These are phyloP conservation scores for Myotisia sp. DNA, from an alignment of 2,329 filamentous ascomycete species.

Conservation along the genomic window DNA sequence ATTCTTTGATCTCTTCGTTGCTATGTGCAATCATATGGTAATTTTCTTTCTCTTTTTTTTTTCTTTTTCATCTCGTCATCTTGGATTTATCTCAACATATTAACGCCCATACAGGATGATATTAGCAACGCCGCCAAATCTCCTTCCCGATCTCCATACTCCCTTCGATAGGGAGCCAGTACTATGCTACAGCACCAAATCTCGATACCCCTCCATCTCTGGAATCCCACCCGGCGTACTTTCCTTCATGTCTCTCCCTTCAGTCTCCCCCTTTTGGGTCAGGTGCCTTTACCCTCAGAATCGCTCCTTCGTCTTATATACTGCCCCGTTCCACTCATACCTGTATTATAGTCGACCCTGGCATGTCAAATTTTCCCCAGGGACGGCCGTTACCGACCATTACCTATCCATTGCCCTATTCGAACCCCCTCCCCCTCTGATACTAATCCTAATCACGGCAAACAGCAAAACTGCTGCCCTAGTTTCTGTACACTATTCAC, in stretches of 20 bases:
- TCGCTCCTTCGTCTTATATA: background rate
- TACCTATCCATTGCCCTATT: background rate
- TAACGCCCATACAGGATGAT: constrained; percentile 16
- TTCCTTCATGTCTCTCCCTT: no score
- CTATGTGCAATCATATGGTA: constrained; percentile 80
- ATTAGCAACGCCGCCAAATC: constrained; percentile 13
- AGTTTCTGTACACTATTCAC: constrained; percentile 1
- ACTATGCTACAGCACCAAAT: no score
- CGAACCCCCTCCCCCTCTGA: background rate
- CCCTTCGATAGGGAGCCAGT: no score
- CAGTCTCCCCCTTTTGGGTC: no score
- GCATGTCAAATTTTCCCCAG: no score
- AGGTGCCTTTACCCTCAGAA: background rate
- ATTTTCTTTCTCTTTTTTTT: constrained; percentile 21
- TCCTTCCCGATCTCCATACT: constrained; percentile 11
- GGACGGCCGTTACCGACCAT: no score
- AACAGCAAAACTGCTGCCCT: background rate
- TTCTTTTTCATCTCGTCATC: constrained; percentile 17
- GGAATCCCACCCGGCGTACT: no score
- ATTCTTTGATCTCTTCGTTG: constrained; percentile 89
- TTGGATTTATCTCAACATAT: constrained; percentile 1
- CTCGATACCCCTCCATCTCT: no score
- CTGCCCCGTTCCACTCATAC: no score
- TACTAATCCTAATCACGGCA: background rate
- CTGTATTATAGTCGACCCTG: no score